Base-by-base conservation (phyloP, 768 basidiomycete species). In the Rhizopogon salebrosus region DNA sequence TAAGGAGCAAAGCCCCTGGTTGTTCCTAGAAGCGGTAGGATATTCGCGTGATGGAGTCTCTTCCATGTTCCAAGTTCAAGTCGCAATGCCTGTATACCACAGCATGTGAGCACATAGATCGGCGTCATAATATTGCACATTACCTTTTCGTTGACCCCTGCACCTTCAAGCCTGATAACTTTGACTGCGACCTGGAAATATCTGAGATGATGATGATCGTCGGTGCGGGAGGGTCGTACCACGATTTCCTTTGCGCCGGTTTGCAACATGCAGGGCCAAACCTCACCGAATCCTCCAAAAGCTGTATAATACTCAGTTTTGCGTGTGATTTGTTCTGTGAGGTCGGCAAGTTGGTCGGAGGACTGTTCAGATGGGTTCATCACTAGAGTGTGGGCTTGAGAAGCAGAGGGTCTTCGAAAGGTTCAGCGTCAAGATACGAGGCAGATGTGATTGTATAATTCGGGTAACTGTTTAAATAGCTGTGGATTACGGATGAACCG, bases 11-110 rank as follows among this genome's bases (percentile, higher is more conserved):
- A 73, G 22, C 52, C 62, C n/a, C 51, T 54, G 16, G 64, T 58
- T 3, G 61, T 56, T 5, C 70, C 71, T 18, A 61, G 60, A 1
- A 73, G 48, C 5, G 66, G 66, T 20, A 72, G 56, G 5, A 72
- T 49, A 45, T 73, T 70, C 11, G 8, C 23, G 48, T 65, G 61
- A 2, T 35, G 9, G 6, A 65, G 51, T 40, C 45, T 35, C 39
- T 43, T 50, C 64, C 64, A 65, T 6, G 57, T 61, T 20, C 49
- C 48, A 24, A 65, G 49, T 49, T 71, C 70, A 23, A 70, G 65
- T 20, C 58, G 61, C n/a, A 71, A 56, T 14, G 46, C 31, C 62
- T 63, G 41, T 13, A 7, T 46, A 22, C 14, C 14, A 13, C 23
- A 22, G 20, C 9, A 13, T 4, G 27, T 39, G 11, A 26, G 36